Percentiles rank a stretch among this genome's conserved stretches.
Conservation (phyloP, 768 basidiomycete species). For the Exsudoporus frostii region DNA sequence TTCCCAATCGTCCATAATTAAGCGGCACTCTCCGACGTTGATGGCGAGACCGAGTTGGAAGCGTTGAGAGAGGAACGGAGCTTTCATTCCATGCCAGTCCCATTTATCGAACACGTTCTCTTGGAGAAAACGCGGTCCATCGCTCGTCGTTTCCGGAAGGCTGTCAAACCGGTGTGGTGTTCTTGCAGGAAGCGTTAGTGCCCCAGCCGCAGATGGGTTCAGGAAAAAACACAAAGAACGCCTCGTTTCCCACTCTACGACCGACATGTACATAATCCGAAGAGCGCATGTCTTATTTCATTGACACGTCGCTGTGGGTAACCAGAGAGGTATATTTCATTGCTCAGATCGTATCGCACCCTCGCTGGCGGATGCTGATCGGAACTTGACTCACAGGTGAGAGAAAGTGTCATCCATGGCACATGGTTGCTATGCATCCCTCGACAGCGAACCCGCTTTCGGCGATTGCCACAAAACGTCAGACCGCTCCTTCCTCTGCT, state of each 20-base stretch:
- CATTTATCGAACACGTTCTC: conserved; percentile 10
- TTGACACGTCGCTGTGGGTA: conserved; percentile 3
- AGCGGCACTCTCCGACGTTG: conserved; percentile 21
- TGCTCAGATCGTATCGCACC: conserved; percentile 8
- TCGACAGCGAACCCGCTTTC: conserved; percentile 5
- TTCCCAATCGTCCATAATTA: conserved; percentile 3
- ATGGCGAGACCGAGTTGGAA: conserved; percentile 10
- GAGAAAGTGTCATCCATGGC: conserved; percentile 10
- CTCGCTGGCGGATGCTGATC: conserved; percentile 26
- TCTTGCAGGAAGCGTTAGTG: conserved; percentile 9
- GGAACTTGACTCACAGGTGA: conserved; percentile 13
- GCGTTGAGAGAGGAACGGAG: conserved; percentile 1
- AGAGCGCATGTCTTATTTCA: background rate
- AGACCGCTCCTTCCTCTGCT: conserved; percentile 8
- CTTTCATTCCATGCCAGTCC: background rate
- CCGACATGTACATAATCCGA: conserved; percentile 18
- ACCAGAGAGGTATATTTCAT: conserved; percentile 6
- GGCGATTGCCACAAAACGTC: conserved; percentile 9
- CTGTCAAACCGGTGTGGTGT: conserved; percentile 1
- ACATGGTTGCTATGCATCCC: conserved; percentile 10
- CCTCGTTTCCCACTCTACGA: conserved; percentile 15
- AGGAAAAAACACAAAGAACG: conserved; percentile 4
- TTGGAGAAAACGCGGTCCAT: conserved; percentile 19
- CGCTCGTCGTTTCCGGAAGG: conserved; percentile 8
- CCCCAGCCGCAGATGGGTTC: conserved; percentile 8